Evolutionary conservation across 192 early-diverging fungal species (phyloP), one percentile per base, ranked within the genome.

Genomic region (Coemansia sp.): DNA sequence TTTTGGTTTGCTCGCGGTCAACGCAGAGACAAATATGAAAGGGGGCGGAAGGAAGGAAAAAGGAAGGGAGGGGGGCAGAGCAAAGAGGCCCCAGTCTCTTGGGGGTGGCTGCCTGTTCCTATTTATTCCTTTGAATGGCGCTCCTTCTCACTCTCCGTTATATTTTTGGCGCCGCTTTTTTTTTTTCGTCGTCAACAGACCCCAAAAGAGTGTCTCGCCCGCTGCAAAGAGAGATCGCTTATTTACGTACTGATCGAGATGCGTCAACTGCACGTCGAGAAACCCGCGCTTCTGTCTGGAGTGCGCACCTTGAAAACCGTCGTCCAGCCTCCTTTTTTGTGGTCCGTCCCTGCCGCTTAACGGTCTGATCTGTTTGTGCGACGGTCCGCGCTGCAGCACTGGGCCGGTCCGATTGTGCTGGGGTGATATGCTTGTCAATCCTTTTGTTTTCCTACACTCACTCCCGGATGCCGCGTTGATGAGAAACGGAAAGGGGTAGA

Each of bases 1-100:
- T 52, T 63, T 24, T n/a, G n/a, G 22, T 68, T 69, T 66, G 76
- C 76, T 80, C 71, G 76, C 76, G 76, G 61, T 80, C 76, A 80
- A 80, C 76, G 76, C 76, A 42, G 71, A 80, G 71, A 58, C 76
- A 67, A 80, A 59, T 53, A 56, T 53, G 48, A 55, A 55, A 56
- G 44, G 54, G 60, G 34, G 35, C 39, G 42, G 66, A 34, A 62
- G 46, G 37, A 34, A 63, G 26, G 52, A 22, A 67, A 60, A 64
- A 56, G 37, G 52, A 37, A 65, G 36, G 27, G 34, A 29, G 54
- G 32, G 29, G 56, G 58, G 54, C 34, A 53, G 38, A 56, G 58
- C 63, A 74, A 74, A 52, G 61, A 43, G 46, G 26, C 44, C 26
- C 3, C 22, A 24, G 3, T 21, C 21, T 10, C n/a, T 46, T 37